Evolutionary conservation across 495 filamentous ascomycete species (phyloP), one percentile per base, ranked within the genome.

Genomic region (Cercophora sp.): DNA sequence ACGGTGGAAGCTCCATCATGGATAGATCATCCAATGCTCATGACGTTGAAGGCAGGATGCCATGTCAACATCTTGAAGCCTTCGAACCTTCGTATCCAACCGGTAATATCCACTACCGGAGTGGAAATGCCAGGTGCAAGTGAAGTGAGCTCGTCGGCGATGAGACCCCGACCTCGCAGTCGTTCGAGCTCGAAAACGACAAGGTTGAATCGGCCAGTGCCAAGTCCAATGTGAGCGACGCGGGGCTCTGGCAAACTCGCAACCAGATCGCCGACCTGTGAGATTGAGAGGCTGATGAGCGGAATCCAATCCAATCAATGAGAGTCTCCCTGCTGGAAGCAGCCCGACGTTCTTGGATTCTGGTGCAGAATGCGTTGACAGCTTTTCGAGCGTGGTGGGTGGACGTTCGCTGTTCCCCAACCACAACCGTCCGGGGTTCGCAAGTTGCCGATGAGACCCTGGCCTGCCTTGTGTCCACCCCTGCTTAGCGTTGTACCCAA

Each of bases 401-500:
- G 6, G 6, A 16, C 24, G 26, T 8, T 4, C 27, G 25, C 44
- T 25, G 44, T 18, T 46, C 44, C 44, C 26, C 44, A 47, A n/a
- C n/a, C n/a, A n/a, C n/a, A n/a, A 34, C n/a, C 44, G 44, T 47
- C 44, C 15, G 48, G 36, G 29, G 46, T 32, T 20, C n/a, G n/a
- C n/a, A 26, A 23, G 22, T 26, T 46, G 43, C 43, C 43, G 24
- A 26, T 46, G 43, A 19, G n/a, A 41, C 37, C 40, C 18, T 22
- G n/a, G 20, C 16, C 8, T 24, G 13, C 44, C 27, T 47, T n/a
- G 16, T 50, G 36, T 8, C 23, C 36, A 13, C 48, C 48, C 48
- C 25, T 42, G 48, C 15, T 18, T 29, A 40, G 44, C 44, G 44
- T 47, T 22, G 24, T 4, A 41, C 18, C 26, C 40, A 4, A 32